Base-by-base conservation (phyloP, 495 filamentous ascomycete genomes). In the Recurvomyces mirabilis region DNA sequence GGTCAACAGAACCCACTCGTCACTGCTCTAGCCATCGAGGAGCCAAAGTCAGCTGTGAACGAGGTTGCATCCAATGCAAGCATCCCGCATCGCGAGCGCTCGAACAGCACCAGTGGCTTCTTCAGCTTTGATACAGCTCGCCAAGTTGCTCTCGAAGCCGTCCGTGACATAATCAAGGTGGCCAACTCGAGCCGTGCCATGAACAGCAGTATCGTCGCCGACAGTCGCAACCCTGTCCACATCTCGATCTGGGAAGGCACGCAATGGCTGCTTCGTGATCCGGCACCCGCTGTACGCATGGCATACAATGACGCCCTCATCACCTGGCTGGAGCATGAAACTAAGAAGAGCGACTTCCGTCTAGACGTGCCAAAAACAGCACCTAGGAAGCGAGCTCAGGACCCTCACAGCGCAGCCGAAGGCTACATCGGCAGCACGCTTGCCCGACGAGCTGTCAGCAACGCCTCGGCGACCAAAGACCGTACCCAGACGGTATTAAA, bases 201-300 rank as follows among this genome's bases (percentile, higher is more conserved):
- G 24, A 67, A 67, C 2, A 72, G 73, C 43, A 67, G 76, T 35
- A 73, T 68, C 44, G 67, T 74, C 0, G 75, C 71, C 10, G 71
- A 87, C 32, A 75, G 75, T 1, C 74, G 88, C 47, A 84, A 80
- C 53, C 73, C 64, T 23, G 84, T 93, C 1, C 76, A 78, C 2
- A 70, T 89, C 26, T 70, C 81, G 28, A 79, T 84, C 0, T 95
- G 88, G 88, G 85, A 94, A 60, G 84, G 84, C 11, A 93, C 87
- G 0, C 84, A 94, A 42, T 91, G 84, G 78, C 73, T 95, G 34
- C 65, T 94, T 17, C 74, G 82, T 14, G 88, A 94, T 56, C 68
- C 75, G 10, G 78, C 87, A 52, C 73, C 71, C 15, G 69, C 77
- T 17, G 87, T 94, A 32, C 73, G 87, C 35, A 78, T 78, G 55